Conservation (phyloP, 2,329 filamentous ascomycete species). For the Trichophyton rubrum region DNA sequence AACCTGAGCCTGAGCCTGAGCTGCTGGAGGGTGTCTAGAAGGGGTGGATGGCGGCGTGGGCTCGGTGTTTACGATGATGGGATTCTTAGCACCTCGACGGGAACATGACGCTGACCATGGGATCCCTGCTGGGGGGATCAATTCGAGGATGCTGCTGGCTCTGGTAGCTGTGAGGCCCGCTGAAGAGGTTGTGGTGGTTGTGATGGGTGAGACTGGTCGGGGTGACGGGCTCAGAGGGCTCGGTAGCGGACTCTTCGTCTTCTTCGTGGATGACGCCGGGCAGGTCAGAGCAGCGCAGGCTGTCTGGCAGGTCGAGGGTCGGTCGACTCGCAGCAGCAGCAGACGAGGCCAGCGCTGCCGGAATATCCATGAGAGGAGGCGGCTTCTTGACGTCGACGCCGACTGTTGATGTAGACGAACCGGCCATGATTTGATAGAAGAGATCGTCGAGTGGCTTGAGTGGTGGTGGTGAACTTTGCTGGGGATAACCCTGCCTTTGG, state of each 20-base stretch:
- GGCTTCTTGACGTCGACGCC: no score
- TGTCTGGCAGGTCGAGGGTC: constrained; percentile 7
- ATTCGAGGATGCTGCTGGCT: neutral
- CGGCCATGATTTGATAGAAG: neutral
- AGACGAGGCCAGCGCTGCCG: neutral
- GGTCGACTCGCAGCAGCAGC: neutral
- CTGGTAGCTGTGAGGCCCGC: neutral
- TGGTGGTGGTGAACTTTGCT: neutral
- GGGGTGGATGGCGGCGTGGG: constrained; percentile 12
- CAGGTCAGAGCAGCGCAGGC: constrained; percentile 10
- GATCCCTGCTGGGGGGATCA: constrained; percentile 5
- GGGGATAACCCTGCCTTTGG: neutral
- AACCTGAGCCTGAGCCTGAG: no score
- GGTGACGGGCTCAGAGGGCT: constrained; percentile 16
- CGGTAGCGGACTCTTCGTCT: constrained; percentile 16
- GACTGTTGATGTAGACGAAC: no score
- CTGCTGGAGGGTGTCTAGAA: neutral
- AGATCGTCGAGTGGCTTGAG: neutral
- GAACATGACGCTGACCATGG: constrained; percentile 5
- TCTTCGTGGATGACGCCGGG: constrained; percentile 13
- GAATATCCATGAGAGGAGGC: no score
- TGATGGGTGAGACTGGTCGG: constrained; percentile 14
- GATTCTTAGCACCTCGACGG: constrained; percentile 8
- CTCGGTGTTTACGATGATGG: constrained; percentile 13
- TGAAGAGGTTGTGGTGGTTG: neutral